A percentile compares a stretch with the other conserved stretches of the same genome.
phyloP scores from a whole-genome alignment of 192 early-diverging fungal genomes.

The Pilaira anomala region DNA sequence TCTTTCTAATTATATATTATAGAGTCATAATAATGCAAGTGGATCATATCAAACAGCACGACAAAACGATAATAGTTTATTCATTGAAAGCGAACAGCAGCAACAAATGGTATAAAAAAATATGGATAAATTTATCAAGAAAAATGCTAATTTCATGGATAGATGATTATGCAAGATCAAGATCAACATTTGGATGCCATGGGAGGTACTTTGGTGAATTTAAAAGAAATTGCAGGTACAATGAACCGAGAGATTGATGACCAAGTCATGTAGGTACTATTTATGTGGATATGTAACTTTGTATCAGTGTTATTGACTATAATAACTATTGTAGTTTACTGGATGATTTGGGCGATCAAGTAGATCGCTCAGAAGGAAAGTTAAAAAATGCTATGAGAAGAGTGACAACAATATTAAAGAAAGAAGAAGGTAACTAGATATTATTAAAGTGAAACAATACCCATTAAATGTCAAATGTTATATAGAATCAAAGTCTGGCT shows the following conservation, averaged over 20 bases:
- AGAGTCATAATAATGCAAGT: conserved; percentile 7
- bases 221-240: conserved; percentile 56
- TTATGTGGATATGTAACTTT: neutral
- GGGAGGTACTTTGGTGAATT: conserved; percentile 50
- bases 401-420: conserved; percentile 50
- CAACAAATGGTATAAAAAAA: conserved; percentile 33
- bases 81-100: conserved; percentile 32
- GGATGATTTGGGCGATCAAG: conserved; percentile 54
- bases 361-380: conserved; percentile 43
- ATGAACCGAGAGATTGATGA: conserved; percentile 56
- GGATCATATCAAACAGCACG: conserved; percentile 15
- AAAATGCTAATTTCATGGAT: neutral
- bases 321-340: conserved; percentile 32
- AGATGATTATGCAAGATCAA: conserved; percentile 58
- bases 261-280: conserved; percentile 45
- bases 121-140: neutral
- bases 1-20: neutral
- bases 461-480: neutral
- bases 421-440: conserved; percentile 49
- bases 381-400: conserved; percentile 48
- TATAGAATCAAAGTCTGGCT: conserved; percentile 50
- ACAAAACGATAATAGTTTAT: conserved; percentile 30
- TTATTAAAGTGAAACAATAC: neutral
- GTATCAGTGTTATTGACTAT: neutral
- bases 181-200: conserved; percentile 57